Evolutionary conservation across 2,329 filamentous ascomycete genomes (phyloP).

Genomic region (Hypocreales sp.): DNA sequence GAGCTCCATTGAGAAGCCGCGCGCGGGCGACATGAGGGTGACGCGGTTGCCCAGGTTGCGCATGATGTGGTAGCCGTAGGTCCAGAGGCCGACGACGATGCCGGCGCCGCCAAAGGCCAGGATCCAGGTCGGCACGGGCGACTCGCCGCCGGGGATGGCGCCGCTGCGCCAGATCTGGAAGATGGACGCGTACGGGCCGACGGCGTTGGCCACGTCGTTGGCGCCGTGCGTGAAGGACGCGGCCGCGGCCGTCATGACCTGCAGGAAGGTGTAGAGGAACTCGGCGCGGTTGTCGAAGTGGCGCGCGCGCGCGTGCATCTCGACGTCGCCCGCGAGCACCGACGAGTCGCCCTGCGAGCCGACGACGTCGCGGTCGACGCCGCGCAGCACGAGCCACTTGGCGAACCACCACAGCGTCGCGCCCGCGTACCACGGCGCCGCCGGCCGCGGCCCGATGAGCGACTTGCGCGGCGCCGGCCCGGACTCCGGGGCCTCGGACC

Average conservation of each 20-base stretch:
- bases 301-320: slow-evolving; percentile 37
- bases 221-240: slow-evolving; percentile 51
- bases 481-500: slow-evolving; percentile 10
- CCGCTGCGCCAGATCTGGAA: slow-evolving; percentile 43
- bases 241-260: slow-evolving; percentile 44
- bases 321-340: slow-evolving; percentile 34
- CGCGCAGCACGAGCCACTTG: slow-evolving; percentile 30
- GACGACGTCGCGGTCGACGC: slow-evolving; percentile 27
- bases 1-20: slow-evolving; percentile 45
- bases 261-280: slow-evolving; percentile 44
- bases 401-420: slow-evolving; percentile 26
- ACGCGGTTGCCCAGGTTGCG: slow-evolving; percentile 44
- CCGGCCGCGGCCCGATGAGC: slow-evolving; percentile 22
- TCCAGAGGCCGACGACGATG: slow-evolving; percentile 42
- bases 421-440: slow-evolving; percentile 25
- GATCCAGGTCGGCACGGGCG: slow-evolving; percentile 43
- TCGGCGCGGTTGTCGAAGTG: slow-evolving; percentile 49
- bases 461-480: slow-evolving; percentile 14
- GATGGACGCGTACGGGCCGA: slow-evolving; percentile 48
- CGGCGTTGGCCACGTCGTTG: slow-evolving; percentile 49
- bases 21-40: slow-evolving; percentile 44
- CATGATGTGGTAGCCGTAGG: slow-evolving; percentile 51
- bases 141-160: slow-evolving; percentile 21
- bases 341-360: slow-evolving; percentile 17
- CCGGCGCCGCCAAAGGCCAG: slow-evolving; percentile 35